Conservation (phyloP, 2,329 filamentous ascomycete species). For the Scedosporium aurantiacum region DNA sequence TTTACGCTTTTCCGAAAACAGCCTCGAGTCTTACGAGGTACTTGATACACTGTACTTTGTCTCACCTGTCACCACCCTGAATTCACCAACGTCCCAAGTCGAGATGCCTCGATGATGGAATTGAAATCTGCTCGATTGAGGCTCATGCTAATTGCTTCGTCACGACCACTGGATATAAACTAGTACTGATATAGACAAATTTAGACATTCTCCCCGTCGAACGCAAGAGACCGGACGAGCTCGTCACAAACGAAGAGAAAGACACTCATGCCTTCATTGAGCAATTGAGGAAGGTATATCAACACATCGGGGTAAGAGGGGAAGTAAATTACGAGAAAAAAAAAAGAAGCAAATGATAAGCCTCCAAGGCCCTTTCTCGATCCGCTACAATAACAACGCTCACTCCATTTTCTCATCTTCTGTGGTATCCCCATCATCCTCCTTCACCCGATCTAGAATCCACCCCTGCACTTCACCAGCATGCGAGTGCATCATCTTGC, state of each 20-base stretch:
- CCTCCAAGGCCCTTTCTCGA: background rate
- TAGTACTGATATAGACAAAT: background rate
- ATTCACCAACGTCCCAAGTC: too few species aligned
- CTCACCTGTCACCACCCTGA: too few species aligned
- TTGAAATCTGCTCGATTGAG: too few species aligned
- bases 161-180: background rate
- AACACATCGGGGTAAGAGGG: too few species aligned
- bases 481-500: slow-evolving; percentile 46
- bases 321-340: background rate
- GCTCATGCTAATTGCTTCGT: too few species aligned
- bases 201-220: background rate
- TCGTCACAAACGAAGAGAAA: background rate
- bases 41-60: too few species aligned
- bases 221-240: background rate
- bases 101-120: too few species aligned
- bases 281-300: too few species aligned
- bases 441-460: slow-evolving; percentile 31
- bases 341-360: background rate
- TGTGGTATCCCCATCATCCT: slow-evolving; percentile 30
- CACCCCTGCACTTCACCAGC: slow-evolving; percentile 39
- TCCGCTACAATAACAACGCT: background rate
- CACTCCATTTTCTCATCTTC: slow-evolving; percentile 33
- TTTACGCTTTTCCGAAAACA: background rate
- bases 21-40: too few species aligned
- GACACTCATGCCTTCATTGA: too few species aligned